Conservation (phyloP, 257 asterid genomes). For the Vinca minor region DNA sequence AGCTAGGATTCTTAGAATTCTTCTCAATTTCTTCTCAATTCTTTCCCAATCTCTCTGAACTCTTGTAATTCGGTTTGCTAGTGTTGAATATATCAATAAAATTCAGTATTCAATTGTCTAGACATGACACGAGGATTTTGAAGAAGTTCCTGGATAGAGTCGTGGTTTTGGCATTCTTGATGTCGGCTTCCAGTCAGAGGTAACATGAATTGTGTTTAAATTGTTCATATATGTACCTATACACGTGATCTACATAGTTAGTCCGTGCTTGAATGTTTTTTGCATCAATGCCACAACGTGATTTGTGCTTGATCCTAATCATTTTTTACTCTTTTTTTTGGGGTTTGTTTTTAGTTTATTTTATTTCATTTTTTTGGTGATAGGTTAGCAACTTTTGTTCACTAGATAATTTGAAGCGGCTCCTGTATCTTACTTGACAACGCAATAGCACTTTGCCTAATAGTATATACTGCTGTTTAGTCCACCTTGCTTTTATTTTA, state of each 20-base stretch:
- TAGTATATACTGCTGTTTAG: no score
- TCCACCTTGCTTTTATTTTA: no score
- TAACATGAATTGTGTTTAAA: conserved; percentile 9
- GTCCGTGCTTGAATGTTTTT: background rate
- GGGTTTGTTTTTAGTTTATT: no score
- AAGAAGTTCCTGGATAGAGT: conserved; percentile 66
- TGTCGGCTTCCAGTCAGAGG: conserved; percentile 81
- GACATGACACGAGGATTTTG: conserved; percentile 47
- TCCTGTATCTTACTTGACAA: no score
- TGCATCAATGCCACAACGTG: background rate
- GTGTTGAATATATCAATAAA: no score
- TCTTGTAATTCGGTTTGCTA: conserved; percentile 9
- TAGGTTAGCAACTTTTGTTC: no score
- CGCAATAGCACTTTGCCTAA: background rate
- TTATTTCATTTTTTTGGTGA: no score
- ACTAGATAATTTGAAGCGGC: no score
- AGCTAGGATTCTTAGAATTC: no score
- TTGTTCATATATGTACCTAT: background rate
- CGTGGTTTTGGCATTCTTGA: conserved; percentile 92
- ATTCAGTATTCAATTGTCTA: background rate
- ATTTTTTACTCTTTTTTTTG: background rate
- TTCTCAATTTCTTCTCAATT: no score
- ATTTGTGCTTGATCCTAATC: background rate
- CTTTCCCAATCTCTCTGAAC: no score
- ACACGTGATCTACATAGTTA: background rate